A percentile compares a stretch with the other conserved stretches of the same genome.
Conservation (phyloP, 495 filamentous ascomycete species). For the Neohortaea acidophila region DNA sequence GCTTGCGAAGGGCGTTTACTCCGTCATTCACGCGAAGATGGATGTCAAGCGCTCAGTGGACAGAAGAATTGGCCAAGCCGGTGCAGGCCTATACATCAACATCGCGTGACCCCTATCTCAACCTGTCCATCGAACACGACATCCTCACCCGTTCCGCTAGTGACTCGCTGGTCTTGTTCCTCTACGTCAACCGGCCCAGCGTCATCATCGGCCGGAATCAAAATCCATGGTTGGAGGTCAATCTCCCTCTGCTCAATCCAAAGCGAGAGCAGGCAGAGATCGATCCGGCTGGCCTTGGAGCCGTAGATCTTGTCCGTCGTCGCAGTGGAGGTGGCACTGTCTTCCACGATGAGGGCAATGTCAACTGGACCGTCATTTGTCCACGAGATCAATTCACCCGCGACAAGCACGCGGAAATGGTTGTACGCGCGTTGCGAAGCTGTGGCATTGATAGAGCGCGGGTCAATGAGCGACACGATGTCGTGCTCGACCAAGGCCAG, state of each 20-base stretch:
- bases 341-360: conserved; percentile 80
- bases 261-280: conserved; percentile 10
- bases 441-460: conserved; percentile 35
- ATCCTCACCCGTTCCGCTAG: conserved; percentile 57
- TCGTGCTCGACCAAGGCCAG: conserved; percentile 53
- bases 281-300: conserved; percentile 22
- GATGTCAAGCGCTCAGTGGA: conserved; percentile 6
- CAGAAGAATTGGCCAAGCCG: conserved; percentile 5
- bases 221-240: conserved; percentile 89
- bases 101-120: conserved; percentile 64
- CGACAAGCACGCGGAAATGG: conserved; percentile 80
- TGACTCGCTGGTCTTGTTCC: conserved; percentile 61
- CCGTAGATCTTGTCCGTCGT: conserved; percentile 58
- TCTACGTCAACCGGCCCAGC: conserved; percentile 75
- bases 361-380: conserved; percentile 85
- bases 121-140: conserved; percentile 90
- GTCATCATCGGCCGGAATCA: conserved; percentile 91
- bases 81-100: conserved; percentile 65
- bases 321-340: conserved; percentile 83
- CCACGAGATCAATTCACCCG: conserved; percentile 60
- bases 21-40: conserved; percentile 9
- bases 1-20: no score
- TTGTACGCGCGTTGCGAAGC: conserved; percentile 57
- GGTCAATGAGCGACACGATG: conserved; percentile 88
- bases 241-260: conserved; percentile 41